These are phyloP conservation scores for Leccinum imitatum DNA, from an alignment of 768 basidiomycete species.

Conservation along the genomic window DNA sequence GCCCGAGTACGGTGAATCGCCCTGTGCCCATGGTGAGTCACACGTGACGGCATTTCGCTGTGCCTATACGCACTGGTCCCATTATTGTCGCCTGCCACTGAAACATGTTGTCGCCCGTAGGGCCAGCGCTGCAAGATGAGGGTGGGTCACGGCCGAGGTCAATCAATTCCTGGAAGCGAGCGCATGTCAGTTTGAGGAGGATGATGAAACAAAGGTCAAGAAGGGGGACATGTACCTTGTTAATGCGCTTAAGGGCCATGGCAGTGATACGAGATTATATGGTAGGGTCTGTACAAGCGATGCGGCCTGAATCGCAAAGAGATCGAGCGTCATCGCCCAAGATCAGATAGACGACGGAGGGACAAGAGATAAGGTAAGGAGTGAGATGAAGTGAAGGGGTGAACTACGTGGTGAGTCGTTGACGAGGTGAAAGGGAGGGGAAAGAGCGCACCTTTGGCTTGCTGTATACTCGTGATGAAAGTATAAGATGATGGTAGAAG, in stretches of 20 bases:
- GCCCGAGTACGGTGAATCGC: slow-evolving; percentile 97
- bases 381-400: not conserved
- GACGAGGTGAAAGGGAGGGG: not conserved
- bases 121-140: slow-evolving; percentile 98
- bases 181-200: not conserved
- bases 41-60: slow-evolving; percentile 5
- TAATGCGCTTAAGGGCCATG: slow-evolving; percentile 99
- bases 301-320: slow-evolving; percentile 18
- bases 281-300: slow-evolving; percentile 16
- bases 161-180: slow-evolving; percentile 78
- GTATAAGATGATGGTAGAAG: slow-evolving; percentile 28
- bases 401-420: not conserved
- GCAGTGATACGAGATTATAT: slow-evolving; percentile 11
- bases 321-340: slow-evolving; percentile 39
- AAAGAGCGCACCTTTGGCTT: slow-evolving; percentile 10
- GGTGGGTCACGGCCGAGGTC: slow-evolving; percentile 99
- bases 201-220: not conserved
- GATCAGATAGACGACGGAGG: slow-evolving; percentile 29
- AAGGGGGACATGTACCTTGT: slow-evolving; percentile 66
- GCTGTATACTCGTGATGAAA: slow-evolving; percentile 1
- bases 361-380: not conserved
- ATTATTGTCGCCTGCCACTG: slow-evolving; percentile 99
- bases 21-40: slow-evolving; percentile 48
- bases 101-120: slow-evolving; percentile 98
- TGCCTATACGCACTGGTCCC: slow-evolving; percentile 77